Percentiles rank a stretch among this genome's conserved stretches.
These are phyloP conservation scores for Psilocybe azurescens DNA, from an alignment of 768 basidiomycete species.

Conservation along the genomic window DNA sequence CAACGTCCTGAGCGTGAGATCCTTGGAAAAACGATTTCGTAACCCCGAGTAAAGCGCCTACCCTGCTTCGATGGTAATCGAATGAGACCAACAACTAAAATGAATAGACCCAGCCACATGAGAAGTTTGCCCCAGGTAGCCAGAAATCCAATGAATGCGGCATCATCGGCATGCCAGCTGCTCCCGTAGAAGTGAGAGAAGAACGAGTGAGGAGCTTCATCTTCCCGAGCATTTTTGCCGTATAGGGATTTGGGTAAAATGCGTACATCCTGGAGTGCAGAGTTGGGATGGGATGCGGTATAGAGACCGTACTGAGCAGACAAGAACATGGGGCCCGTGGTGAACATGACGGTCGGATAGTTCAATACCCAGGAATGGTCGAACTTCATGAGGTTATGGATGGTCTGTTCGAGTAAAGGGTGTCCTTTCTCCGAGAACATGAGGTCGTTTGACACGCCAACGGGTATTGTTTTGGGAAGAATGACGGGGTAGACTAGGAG, in stretches of 20 bases:
- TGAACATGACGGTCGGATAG: constrained; percentile 99
- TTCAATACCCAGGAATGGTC: constrained; percentile 95
- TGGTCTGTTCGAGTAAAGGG: constrained; percentile 91
- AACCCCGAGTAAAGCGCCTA: constrained; percentile 61
- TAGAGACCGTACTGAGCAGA: constrained; percentile 94
- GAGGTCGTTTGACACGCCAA: constrained; percentile 97
- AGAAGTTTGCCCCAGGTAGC: constrained; percentile 85
- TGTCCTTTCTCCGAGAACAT: constrained; percentile 89
- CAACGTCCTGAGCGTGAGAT: constrained; percentile 75
- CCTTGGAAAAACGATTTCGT: constrained; percentile 81
- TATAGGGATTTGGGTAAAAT: constrained; percentile 97
- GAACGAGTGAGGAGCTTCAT: constrained; percentile 88
- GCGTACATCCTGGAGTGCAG: constrained; percentile 78
- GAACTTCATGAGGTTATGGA: constrained; percentile 89
- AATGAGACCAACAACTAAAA: constrained; percentile 74
- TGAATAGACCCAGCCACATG: constrained; percentile 81
- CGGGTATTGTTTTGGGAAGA: constrained; percentile 94
- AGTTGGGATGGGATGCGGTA: constrained; percentile 66
- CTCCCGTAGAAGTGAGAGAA: constrained; percentile 98
- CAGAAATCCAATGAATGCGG: constrained; percentile 95
- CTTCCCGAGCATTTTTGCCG: constrained; percentile 89
- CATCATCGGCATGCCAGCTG: constrained; percentile 98
- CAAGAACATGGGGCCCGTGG: constrained; percentile 98
- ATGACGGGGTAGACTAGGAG: constrained; percentile 87
- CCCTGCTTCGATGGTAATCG: constrained; percentile 67